phyloP scores from a whole-genome alignment of 2,329 filamentous ascomycete genomes.

The Fusarium armeniacum region DNA sequence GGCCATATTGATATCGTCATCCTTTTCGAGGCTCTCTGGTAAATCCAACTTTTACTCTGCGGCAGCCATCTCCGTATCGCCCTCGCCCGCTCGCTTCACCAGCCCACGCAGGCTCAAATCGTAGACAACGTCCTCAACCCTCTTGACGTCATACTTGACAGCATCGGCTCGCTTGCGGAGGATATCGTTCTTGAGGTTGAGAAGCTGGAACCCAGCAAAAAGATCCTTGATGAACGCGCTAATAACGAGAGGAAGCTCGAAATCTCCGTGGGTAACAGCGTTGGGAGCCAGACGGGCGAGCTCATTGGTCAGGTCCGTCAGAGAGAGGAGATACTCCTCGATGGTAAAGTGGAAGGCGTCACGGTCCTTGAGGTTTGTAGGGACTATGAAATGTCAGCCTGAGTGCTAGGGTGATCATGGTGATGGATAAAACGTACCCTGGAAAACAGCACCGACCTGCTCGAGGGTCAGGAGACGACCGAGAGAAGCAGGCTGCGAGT shows the following conservation, averaged over 20 bases:
- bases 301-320: slow-evolving; percentile 91
- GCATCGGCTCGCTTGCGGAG: slow-evolving; percentile 89
- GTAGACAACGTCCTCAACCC: slow-evolving; percentile 98
- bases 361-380: slow-evolving; percentile 88
- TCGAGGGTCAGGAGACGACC: slow-evolving; percentile 87
- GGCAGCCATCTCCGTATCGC: slow-evolving; percentile 58
- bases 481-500: slow-evolving; percentile 65
- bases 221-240: slow-evolving; percentile 94
- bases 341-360: slow-evolving; percentile 96
- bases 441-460: slow-evolving; percentile 83
- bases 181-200: slow-evolving; percentile 97
- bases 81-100: slow-evolving; percentile 66
- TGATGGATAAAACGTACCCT: slow-evolving; percentile 65
- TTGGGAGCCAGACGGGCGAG: slow-evolving; percentile 93
- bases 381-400: slow-evolving; percentile 68
- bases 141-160: slow-evolving; percentile 98
- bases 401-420: neutral
- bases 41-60: slow-evolving; percentile 44
- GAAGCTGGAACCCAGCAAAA: slow-evolving; percentile 94
- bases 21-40: neutral
- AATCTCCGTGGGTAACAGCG: slow-evolving; percentile 89
- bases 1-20: neutral
- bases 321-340: slow-evolving; percentile 93
- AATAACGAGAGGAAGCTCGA: slow-evolving; percentile 86
- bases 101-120: slow-evolving; percentile 90